Base-by-base conservation (phyloP, 2,329 filamentous ascomycete genomes). In the Fusarium musae region DNA sequence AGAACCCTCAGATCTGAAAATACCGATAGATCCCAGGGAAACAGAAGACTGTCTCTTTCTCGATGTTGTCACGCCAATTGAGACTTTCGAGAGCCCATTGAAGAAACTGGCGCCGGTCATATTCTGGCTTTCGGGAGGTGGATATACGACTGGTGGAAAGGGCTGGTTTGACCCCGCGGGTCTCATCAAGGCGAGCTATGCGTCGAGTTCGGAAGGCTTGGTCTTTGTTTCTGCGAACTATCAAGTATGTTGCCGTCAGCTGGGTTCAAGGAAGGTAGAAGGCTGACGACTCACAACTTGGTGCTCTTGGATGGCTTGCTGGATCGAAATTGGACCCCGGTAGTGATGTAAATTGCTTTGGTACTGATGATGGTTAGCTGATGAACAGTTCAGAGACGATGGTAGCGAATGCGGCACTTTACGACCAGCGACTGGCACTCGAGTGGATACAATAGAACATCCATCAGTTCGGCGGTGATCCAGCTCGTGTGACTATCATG, bases 191-290 rank as follows among this genome's bases (percentile, higher is more conserved):
- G 42, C 34, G 26, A 50, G 34, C 4, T 50, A 39, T 13, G 9
- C 16, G 4, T 59, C 43, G 26, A 59, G 43, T 6, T 2, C 21
- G 8, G 43, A 59, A 30, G 56, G 43, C 0, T 13, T 59, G 23
- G 43, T 50, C 15, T 59, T 50, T 50, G 43, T 59, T n/a, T 37
- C 32, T 16, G 56, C 42, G 9, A 58, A 58, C 12, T 58, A 37
- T 34, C 34, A 42, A 34, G 42, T 49, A 36, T n/a, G 30, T 23
- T 23, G 5, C 7, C 15, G 47, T 34, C 3, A 26, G 11, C n/a
- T 26, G 6, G 8, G 0, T 7, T 8, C 9, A 11, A 26, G 47
- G 4, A 23, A 15, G 3, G 0, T 30, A 15, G 5, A 21, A 19
- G 9, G 2, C 32, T 49, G 2, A 58, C 5, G 5, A 9, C 6